Conservation (phyloP, 306 rosid species). For the Lablab purpureus region DNA sequence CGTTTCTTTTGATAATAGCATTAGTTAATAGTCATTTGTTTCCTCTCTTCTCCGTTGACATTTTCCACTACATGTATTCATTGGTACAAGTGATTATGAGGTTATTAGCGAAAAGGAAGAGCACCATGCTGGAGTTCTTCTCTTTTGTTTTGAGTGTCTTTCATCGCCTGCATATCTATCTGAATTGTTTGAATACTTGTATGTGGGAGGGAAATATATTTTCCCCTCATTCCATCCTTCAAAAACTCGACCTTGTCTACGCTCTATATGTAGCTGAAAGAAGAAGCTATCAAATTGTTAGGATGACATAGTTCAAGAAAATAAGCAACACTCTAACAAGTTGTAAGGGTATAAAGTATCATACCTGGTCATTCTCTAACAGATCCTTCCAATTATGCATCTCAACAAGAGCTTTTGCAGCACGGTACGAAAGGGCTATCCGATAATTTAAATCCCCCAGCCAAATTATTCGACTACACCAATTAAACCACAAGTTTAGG, state of each 20-base stretch:
- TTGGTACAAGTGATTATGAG: not conserved
- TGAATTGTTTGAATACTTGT: conserved; percentile 95
- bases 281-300: conserved; percentile 43
- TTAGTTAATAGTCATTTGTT: not conserved
- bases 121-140: conserved; percentile 99
- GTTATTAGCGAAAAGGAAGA: conserved; percentile 22
- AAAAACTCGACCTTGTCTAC: conserved; percentile 78
- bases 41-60: conserved; percentile 5
- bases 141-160: conserved; percentile 80
- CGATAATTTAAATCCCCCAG: conserved; percentile 98
- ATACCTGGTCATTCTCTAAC: conserved; percentile 94
- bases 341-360: conserved; percentile 44
- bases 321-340: conserved; percentile 7
- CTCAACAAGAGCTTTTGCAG: conserved; percentile 92
- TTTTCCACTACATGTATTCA: not conserved
- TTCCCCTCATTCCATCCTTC: conserved; percentile 94
- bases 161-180: conserved; percentile 95
- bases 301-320: conserved; percentile 40
- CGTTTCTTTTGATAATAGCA: not conserved
- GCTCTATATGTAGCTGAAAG: conserved; percentile 88
- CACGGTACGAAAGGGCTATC: conserved; percentile 87
- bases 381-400: conserved; percentile 90
- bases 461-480: conserved; percentile 90
- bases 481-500: conserved; percentile 46
- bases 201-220: conserved; percentile 98